A percentile compares a stretch with the other conserved stretches of the same genome.
Evolutionary conservation across 202 grass and related monocot genomes (phyloP).

Genomic region (Setaria viridis): DNA sequence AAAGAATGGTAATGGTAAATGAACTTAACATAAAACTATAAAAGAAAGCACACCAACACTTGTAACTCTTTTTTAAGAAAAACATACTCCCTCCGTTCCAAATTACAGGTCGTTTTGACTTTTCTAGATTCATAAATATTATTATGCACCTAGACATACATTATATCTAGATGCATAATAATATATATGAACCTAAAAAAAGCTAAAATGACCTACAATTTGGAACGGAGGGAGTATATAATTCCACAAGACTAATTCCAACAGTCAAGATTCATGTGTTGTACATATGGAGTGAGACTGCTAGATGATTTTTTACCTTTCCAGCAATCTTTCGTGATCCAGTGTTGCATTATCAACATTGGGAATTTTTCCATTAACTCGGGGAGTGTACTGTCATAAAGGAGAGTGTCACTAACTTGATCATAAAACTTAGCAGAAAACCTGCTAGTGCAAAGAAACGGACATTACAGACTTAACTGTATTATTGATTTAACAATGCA

Average conservation of each 20-base stretch:
- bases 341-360: conserved; percentile 85
- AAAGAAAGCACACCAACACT: not conserved
- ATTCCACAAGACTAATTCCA: not conserved
- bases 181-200: too few relatives aligned
- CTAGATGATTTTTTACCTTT: conserved; percentile 53
- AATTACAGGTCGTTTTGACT: too few relatives aligned
- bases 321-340: conserved; percentile 80
- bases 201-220: too few relatives aligned
- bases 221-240: not conserved
- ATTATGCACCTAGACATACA: too few relatives aligned
- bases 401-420: conserved; percentile 30
- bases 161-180: too few relatives aligned
- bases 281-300: not conserved
- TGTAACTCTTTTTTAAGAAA: not conserved
- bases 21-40: conserved; percentile 32
- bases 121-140: too few relatives aligned
- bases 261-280: not conserved
- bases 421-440: conserved; percentile 30
- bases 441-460: conserved; percentile 16
- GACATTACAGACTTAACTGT: not conserved
- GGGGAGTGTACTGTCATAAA: conserved; percentile 77
- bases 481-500: conserved; percentile 8
- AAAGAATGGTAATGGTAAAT: conserved; percentile 28
- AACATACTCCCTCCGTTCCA: not conserved
- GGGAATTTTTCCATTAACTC: conserved; percentile 92